Evolutionary conservation across 2,329 filamentous ascomycete genomes (phyloP).

Genomic region (Camillea tinctor): DNA sequence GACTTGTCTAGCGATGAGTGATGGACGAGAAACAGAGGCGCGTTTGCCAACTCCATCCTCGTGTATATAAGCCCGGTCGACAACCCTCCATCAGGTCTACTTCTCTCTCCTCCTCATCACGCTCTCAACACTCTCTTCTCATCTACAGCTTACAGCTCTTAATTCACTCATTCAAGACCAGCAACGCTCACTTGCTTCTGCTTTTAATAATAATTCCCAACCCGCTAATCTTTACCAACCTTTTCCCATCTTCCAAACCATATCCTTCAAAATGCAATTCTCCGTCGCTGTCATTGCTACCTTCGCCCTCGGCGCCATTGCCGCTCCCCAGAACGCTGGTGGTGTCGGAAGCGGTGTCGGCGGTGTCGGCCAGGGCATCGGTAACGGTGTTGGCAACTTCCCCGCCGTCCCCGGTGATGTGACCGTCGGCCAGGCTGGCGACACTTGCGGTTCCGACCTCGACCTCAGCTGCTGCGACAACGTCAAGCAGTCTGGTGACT

Average conservation of each 20-base stretch:
- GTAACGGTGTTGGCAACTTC: constrained; percentile 2
- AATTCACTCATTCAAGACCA: constrained; percentile 6
- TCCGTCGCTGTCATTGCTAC: constrained; percentile 35
- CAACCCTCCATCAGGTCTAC: constrained; percentile 1
- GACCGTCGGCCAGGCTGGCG: constrained; percentile 29
- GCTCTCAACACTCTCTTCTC: background rate
- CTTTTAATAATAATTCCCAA: constrained; percentile 11
- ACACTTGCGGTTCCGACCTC: constrained; percentile 30
- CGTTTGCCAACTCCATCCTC: constrained; percentile 3
- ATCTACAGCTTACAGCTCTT: background rate
- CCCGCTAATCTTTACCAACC: constrained; percentile 3
- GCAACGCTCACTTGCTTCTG: constrained; percentile 14
- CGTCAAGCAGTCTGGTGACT: constrained; percentile 28
- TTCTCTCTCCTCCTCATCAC: background rate
- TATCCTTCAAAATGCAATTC: constrained; percentile 43
- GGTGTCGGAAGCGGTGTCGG: background rate
- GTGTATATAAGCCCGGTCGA: constrained; percentile 20
- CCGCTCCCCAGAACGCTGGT: constrained; percentile 18
- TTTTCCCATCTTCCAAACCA: constrained; percentile 11
- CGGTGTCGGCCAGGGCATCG: background rate
- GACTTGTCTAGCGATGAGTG: background rate
- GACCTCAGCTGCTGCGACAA: constrained; percentile 35
- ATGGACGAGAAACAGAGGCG: constrained; percentile 7
- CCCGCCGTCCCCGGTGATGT: constrained; percentile 19
- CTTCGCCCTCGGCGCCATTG: constrained; percentile 33